phyloP scores from a whole-genome alignment of 2,329 filamentous ascomycete genomes.

The Lasiodiplodia hormozganensis region DNA sequence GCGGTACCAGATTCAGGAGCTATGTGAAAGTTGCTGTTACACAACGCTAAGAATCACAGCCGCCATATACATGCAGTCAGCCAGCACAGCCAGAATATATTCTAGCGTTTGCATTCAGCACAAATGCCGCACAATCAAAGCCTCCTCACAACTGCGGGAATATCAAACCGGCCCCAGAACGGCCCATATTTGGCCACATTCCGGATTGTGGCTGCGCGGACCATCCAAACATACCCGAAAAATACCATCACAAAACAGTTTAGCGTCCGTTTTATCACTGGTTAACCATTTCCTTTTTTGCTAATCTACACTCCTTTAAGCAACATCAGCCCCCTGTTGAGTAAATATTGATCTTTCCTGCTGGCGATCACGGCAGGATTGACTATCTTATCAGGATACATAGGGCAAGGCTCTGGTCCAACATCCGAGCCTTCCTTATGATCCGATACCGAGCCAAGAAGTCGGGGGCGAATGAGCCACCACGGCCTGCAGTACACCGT shows the following conservation, averaged over 20 bases:
- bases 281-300: neutral
- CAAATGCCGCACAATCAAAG: neutral
- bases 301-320: neutral
- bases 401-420: neutral
- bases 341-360: neutral
- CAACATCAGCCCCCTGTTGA: neutral
- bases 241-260: neutral
- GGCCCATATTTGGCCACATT: neutral
- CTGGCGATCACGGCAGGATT: neutral
- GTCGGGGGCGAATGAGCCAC: neutral
- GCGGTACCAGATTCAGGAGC: neutral
- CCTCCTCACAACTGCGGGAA: neutral
- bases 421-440: neutral
- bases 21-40: neutral
- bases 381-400: neutral
- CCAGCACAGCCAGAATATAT: neutral
- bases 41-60: neutral
- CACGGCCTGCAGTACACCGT: neutral
- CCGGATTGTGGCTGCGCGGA: neutral
- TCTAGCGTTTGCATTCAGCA: neutral
- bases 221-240: neutral
- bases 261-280: neutral
- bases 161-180: neutral
- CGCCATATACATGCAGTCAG: slow-evolving; percentile 7
- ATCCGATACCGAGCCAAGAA: neutral